These are phyloP conservation scores for Aspergillus versicolor DNA, from an alignment of 2,329 filamentous ascomycete species.

Conservation along the genomic window DNA sequence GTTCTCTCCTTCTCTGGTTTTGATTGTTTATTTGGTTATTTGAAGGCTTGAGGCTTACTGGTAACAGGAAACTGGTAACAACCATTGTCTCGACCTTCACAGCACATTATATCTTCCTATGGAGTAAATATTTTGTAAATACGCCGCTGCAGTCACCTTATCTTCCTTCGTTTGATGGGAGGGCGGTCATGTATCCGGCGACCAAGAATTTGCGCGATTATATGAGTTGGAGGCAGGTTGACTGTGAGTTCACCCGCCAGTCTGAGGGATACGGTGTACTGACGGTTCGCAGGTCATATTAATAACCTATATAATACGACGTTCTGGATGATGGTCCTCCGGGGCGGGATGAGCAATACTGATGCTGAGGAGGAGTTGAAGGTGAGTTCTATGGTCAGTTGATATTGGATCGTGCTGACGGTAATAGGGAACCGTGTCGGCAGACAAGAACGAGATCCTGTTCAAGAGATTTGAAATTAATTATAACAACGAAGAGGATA, in stretches of 20 bases:
- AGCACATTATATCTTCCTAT: slow-evolving; percentile 80
- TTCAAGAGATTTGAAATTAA: slow-evolving; percentile 89
- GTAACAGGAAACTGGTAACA: slow-evolving; percentile 78
- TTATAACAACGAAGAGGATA: slow-evolving; percentile 94
- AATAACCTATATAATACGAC: slow-evolving; percentile 99
- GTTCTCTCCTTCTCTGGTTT: slow-evolving; percentile 15
- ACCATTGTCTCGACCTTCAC: slow-evolving; percentile 93
- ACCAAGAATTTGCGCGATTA: slow-evolving; percentile 85
- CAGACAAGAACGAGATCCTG: slow-evolving; percentile 94
- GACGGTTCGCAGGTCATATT: slow-evolving; percentile 68
- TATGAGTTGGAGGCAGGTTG: slow-evolving; percentile 93
- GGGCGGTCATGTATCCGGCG: slow-evolving; percentile 86
- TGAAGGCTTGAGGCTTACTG: background rate
- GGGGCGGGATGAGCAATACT: slow-evolving; percentile 70
- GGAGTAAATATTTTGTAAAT: slow-evolving; percentile 74
- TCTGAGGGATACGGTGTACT: background rate
- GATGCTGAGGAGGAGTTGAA: slow-evolving; percentile 80
- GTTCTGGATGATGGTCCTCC: slow-evolving; percentile 85
- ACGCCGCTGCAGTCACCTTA: slow-evolving; percentile 64
- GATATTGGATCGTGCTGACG: slow-evolving; percentile 20
- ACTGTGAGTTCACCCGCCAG: slow-evolving; percentile 64
- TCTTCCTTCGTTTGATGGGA: slow-evolving; percentile 86
- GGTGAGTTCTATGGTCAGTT: slow-evolving; percentile 44
- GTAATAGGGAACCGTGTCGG: slow-evolving; percentile 71
- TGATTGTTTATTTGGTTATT: background rate